These are phyloP conservation scores for Jasminum sambac DNA, from an alignment of 257 asterid genomes.

Conservation along the genomic window DNA sequence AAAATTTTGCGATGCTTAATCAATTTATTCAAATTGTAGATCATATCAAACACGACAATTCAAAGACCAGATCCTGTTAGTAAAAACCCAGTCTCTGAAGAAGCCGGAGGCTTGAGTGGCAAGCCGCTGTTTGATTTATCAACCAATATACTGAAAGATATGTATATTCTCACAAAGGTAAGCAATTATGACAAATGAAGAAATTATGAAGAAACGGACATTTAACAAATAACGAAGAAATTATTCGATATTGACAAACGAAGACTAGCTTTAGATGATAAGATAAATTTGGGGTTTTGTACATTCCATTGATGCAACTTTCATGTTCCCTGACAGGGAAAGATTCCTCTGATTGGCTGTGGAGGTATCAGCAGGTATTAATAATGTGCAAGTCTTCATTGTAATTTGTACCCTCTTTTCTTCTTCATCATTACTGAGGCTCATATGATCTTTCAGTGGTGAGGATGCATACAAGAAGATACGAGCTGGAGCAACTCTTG, in stretches of 20 bases:
- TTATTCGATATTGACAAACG: neutral
- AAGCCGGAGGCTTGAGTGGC: constrained; percentile 97
- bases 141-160: constrained; percentile 75
- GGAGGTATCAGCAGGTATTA: constrained; percentile 93
- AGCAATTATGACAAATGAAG: constrained; percentile 7
- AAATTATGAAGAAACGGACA: neutral
- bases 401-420: constrained; percentile 1
- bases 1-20: constrained; percentile 15
- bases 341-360: constrained; percentile 81
- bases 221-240: neutral
- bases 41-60: constrained; percentile 86
- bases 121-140: constrained; percentile 71
- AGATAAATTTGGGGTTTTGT: neutral
- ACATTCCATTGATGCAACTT: constrained; percentile 10
- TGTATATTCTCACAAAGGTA: constrained; percentile 94
- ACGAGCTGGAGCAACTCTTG: constrained; percentile 93
- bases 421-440: constrained; percentile 15
- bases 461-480: constrained; percentile 94
- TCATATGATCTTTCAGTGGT: constrained; percentile 48
- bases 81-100: constrained; percentile 62
- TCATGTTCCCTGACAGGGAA: constrained; percentile 51
- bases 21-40: constrained; percentile 44
- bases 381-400: constrained; percentile 14
- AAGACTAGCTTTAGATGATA: neutral
- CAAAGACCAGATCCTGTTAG: constrained; percentile 75